These are phyloP conservation scores for Botrytis hyacinthi DNA, from an alignment of 2,329 filamentous ascomycete species.

Conservation along the genomic window DNA sequence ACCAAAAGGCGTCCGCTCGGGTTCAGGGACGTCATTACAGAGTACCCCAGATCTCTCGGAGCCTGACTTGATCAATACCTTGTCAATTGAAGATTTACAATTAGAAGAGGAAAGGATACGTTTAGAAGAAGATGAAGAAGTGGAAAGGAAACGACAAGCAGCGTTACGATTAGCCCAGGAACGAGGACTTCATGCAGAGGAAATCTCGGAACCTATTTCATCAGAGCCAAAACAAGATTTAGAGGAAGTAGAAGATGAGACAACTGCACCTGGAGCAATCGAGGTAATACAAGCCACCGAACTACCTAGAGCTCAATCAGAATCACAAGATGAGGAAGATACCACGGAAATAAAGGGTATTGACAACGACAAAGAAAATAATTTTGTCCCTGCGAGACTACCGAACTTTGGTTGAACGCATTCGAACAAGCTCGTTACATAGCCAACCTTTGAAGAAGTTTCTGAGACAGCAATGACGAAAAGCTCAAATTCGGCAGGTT, in stretches of 20 bases:
- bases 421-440: neutral
- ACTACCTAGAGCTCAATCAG: neutral
- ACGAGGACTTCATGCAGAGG: constrained; percentile 47
- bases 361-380: constrained; percentile 28
- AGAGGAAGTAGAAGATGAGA: constrained; percentile 19
- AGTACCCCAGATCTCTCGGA: constrained; percentile 35
- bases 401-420: constrained; percentile 49
- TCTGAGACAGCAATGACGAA: constrained; percentile 57
- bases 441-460: neutral
- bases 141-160: constrained; percentile 53
- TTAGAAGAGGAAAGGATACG: constrained; percentile 50
- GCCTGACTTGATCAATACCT: constrained; percentile 43
- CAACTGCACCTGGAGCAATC: neutral
- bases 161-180: constrained; percentile 52
- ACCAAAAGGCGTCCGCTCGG: constrained; percentile 23
- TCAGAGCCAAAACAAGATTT: constrained; percentile 29
- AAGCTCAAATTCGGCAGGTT: constrained; percentile 71
- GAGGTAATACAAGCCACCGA: neutral
- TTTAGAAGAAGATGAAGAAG: constrained; percentile 51
- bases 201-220: constrained; percentile 22
- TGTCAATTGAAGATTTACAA: constrained; percentile 52
- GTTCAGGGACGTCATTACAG: constrained; percentile 38
- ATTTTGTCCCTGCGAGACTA: constrained; percentile 58
- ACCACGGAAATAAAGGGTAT: neutral
- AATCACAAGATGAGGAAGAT: neutral